phyloP scores from a whole-genome alignment of 208 protist genomes.

The Herpetomonas samuelpessoai region DNA sequence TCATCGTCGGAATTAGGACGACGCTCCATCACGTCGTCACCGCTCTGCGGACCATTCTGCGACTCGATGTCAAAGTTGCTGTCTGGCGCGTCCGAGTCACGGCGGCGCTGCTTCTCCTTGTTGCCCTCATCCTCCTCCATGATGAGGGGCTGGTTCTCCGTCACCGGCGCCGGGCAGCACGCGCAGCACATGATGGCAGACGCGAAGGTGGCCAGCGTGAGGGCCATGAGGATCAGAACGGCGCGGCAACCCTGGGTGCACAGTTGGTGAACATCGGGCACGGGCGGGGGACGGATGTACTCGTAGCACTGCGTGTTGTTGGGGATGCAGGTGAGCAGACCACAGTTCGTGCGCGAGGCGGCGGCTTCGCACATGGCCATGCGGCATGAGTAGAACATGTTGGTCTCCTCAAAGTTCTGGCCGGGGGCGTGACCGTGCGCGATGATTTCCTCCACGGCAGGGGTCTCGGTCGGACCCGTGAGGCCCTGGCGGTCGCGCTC shows the following conservation, averaged over 20 bases:
- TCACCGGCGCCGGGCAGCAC: constrained; percentile 45
- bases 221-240: constrained; percentile 47
- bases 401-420: constrained; percentile 33
- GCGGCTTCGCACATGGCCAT: constrained; percentile 39
- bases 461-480: constrained; percentile 15
- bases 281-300: constrained; percentile 48
- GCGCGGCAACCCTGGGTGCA: constrained; percentile 65
- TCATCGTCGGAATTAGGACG: too few species aligned
- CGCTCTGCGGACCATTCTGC: too few species aligned
- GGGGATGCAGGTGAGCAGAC: constrained; percentile 52
- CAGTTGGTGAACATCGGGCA: constrained; percentile 37
- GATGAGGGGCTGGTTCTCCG: constrained; percentile 31
- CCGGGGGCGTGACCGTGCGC: constrained; percentile 33
- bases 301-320: constrained; percentile 67
- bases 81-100: constrained; percentile 1
- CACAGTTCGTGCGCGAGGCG: constrained; percentile 43
- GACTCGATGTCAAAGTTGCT: neutral
- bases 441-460: constrained; percentile 23
- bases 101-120: constrained; percentile 8
- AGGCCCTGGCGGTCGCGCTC: constrained; percentile 8
- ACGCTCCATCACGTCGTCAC: neutral
- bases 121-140: constrained; percentile 12
- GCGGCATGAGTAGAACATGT: constrained; percentile 36
- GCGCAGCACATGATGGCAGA: constrained; percentile 32
- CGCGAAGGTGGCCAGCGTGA: constrained; percentile 36